Conservation (phyloP, 345 rosid genomes). For the Pistacia atlantica region DNA sequence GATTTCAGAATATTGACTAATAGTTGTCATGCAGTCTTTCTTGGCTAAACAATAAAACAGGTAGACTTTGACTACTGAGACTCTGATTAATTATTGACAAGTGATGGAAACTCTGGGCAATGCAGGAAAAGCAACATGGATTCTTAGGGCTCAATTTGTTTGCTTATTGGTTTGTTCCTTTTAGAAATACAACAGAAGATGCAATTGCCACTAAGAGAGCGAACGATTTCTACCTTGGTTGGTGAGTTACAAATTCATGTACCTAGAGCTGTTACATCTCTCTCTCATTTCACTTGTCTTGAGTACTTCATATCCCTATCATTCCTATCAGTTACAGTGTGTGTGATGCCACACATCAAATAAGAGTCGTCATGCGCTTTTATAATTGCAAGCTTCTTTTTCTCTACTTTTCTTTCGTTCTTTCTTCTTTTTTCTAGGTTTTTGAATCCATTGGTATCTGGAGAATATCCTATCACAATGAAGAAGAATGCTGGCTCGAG, state of each 20-base stretch:
- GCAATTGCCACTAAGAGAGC: conserved; percentile 40
- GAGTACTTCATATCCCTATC: neutral
- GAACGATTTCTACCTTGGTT: conserved; percentile 39
- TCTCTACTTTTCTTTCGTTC: too few relatives aligned
- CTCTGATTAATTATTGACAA: neutral
- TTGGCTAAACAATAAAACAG: neutral
- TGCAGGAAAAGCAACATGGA: conserved; percentile 47
- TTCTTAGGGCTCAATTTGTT: conserved; percentile 37
- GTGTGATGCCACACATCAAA: neutral
- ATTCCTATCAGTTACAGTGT: neutral
- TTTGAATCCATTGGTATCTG: conserved; percentile 36
- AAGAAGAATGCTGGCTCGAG: conserved; percentile 41
- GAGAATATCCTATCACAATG: conserved; percentile 45
- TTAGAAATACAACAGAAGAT: conserved; percentile 41
- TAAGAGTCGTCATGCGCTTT: neutral
- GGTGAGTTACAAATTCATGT: conserved; percentile 30
- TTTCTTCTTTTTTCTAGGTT: conserved; percentile 30
- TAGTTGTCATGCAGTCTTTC: neutral
- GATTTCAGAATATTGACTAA: neutral
- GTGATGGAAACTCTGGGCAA: neutral
- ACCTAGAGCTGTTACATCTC: neutral
- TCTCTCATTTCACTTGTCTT: neutral
- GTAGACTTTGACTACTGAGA: neutral
- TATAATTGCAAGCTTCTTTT: neutral
- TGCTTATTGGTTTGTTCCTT: conserved; percentile 27